Evolutionary conservation across 305 asterid species (phyloP).

Genomic region (Solanum chacoense): DNA sequence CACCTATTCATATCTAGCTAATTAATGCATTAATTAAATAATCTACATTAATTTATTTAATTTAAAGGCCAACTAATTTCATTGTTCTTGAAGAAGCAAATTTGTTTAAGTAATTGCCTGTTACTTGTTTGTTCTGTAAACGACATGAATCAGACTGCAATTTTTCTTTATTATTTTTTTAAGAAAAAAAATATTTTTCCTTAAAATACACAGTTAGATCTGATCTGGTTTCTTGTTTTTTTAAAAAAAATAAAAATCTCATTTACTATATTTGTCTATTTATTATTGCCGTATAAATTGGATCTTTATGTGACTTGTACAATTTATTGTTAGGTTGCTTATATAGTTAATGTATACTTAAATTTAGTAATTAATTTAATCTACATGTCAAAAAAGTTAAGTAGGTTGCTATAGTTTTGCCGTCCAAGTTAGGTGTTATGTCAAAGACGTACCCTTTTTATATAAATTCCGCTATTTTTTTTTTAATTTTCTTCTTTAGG

Average conservation of each 20-base stretch:
- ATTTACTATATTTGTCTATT: background rate
- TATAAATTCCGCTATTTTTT: background rate
- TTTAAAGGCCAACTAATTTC: background rate
- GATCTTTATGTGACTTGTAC: background rate
- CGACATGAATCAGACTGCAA: background rate
- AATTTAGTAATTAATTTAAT: background rate
- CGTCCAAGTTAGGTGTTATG: background rate
- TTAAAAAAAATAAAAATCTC: background rate
- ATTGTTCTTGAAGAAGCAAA: background rate
- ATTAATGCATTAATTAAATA: background rate
- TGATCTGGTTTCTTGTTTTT: background rate
- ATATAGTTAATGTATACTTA: background rate
- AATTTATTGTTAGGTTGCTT: background rate
- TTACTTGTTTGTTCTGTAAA: background rate
- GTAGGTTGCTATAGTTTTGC: background rate
- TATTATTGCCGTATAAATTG: background rate
- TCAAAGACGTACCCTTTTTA: background rate
- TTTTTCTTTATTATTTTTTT: background rate
- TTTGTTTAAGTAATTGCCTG: background rate
- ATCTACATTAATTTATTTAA: background rate
- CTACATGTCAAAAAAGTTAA: background rate
- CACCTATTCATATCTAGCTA: background rate
- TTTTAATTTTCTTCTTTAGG: background rate
- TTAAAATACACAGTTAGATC: background rate
- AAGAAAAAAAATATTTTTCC: background rate